Evolutionary conservation across 352 stramenopile genomes (phyloP), one percentile per base, ranked within the genome.

Genomic region (Thalassiosira sp.): DNA sequence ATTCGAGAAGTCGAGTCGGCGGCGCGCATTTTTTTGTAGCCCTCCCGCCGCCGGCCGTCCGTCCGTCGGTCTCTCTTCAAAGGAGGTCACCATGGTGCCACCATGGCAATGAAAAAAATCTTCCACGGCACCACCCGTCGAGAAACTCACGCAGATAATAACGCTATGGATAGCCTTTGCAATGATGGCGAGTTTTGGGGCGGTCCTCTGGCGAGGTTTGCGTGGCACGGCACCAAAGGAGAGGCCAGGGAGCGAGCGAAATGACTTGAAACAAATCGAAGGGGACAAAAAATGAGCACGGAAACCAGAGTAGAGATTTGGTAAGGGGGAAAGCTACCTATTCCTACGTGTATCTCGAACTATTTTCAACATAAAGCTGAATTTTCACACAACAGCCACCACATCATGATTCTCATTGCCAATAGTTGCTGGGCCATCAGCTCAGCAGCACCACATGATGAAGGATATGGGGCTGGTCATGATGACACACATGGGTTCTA

Each of bases 141-240:
- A 51, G 24, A 54, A 54, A 72, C 62, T 72, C 31, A 72, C 62
- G 16, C 31, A 63, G 48, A 25, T 63, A 72, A 51, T 16, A 35
- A 48, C 31, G 3, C 11, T 35, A 3, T 72, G n/a, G 49, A 62
- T 63, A 37, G 16, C 27, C 37, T 62, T 71, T 72, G 22, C 43
- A 72, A 60, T 63, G 28, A 33, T 37, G 46, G 25, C n/a, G 62
- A 25, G 13, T 52, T 63, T 62, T 22, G 43, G 13, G 16, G 49
- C 45, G 11, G 15, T 51, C 31, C 45, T 43, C 5, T 15, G 18
- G 15, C 35, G 62, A 3, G 22, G 35, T 61, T 48, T 53, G 27
- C n/a, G 46, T 3, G 33, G 48, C n/a, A 40, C 22, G 62, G 28
- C 7, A 22, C 2, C 18, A 24, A 2, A 51, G n/a, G 11, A 27